Conservation (phyloP, 306 rosid genomes). For the Delonix regia region DNA sequence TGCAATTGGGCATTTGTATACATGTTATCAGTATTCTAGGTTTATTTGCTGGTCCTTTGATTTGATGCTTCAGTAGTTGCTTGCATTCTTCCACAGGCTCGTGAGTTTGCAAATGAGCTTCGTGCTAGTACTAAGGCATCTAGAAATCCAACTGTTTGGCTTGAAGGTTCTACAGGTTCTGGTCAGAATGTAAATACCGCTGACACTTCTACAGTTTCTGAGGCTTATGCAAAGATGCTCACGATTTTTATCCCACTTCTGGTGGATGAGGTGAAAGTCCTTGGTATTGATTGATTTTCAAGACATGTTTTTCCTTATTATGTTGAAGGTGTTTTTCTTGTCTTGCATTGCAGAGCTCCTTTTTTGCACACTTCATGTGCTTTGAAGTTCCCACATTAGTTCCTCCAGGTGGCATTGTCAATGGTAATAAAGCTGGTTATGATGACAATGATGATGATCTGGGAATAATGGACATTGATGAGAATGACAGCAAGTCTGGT, state of each 20-base stretch:
- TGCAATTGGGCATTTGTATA: neutral
- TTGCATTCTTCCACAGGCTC: constrained; percentile 64
- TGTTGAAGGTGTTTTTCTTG: constrained; percentile 39
- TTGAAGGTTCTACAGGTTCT: constrained; percentile 87
- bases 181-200: constrained; percentile 91
- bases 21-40: neutral
- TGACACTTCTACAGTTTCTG: constrained; percentile 93
- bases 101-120: constrained; percentile 98
- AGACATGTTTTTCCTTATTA: neutral
- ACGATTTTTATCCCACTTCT: constrained; percentile 97
- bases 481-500: constrained; percentile 86
- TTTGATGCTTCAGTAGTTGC: constrained; percentile 29
- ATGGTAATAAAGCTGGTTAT: constrained; percentile 71
- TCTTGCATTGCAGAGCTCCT: constrained; percentile 79
- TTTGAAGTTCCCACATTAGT: constrained; percentile 98
- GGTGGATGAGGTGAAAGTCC: constrained; percentile 84
- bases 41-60: neutral
- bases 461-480: constrained; percentile 99
- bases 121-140: constrained; percentile 98
- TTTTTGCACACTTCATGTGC: constrained; percentile 99
- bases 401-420: constrained; percentile 86
- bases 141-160: constrained; percentile 96
- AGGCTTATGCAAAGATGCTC: constrained; percentile 97
- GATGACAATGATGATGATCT: constrained; percentile 79
- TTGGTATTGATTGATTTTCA: constrained; percentile 33